phyloP scores from a whole-genome alignment of 345 rosid genomes.

The Eutrema yunnanense region DNA sequence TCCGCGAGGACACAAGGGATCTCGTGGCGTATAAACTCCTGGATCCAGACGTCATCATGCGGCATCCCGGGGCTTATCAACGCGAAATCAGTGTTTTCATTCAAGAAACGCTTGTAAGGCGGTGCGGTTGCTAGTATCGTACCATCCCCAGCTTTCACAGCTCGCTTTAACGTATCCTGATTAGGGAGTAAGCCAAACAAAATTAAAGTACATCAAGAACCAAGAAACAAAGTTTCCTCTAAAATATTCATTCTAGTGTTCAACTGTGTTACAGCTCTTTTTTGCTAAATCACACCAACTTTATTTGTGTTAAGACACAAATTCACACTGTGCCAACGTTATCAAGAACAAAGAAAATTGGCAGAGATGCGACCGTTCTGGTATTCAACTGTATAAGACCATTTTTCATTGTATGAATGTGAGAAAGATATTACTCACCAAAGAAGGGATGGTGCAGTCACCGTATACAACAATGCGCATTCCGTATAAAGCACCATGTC shows the following conservation, averaged over 20 bases:
- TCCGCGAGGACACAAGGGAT: slow-evolving; percentile 81
- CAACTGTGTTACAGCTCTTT: neutral
- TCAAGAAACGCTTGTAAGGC: slow-evolving; percentile 78
- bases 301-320: neutral
- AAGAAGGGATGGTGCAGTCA: slow-evolving; percentile 77
- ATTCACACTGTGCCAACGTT: neutral
- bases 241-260: neutral
- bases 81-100: slow-evolving; percentile 69
- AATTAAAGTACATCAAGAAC: neutral
- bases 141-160: slow-evolving; percentile 92
- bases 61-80: slow-evolving; percentile 78
- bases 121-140: slow-evolving; percentile 88
- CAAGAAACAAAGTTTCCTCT: neutral
- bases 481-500: slow-evolving; percentile 88
- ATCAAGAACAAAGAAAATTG: neutral
- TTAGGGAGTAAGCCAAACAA: neutral
- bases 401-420: neutral
- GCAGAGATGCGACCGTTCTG: neutral
- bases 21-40: slow-evolving; percentile 75
- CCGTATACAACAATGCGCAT: slow-evolving; percentile 77
- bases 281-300: neutral
- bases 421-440: slow-evolving; percentile 48
- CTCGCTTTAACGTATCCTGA: slow-evolving; percentile 95
- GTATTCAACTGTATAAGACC: neutral
- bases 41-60: slow-evolving; percentile 65